These are phyloP conservation scores for Quillaja saponaria DNA, from an alignment of 306 rosid species.

Conservation along the genomic window DNA sequence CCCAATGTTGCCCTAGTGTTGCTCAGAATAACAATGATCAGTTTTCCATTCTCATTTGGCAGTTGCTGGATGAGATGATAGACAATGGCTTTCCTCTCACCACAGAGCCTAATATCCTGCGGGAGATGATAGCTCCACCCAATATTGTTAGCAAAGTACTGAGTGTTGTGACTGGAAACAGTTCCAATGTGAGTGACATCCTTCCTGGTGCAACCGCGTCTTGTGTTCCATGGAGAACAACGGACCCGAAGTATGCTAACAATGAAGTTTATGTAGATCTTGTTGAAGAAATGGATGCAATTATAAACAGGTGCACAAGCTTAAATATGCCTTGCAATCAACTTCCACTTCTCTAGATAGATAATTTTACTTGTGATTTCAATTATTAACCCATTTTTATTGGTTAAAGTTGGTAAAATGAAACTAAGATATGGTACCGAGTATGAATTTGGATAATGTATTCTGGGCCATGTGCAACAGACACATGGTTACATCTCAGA, in stretches of 20 bases:
- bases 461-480: neutral
- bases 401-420: conserved; percentile 7
- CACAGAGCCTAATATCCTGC: conserved; percentile 84
- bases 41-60: conserved; percentile 31
- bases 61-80: conserved; percentile 98
- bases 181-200: conserved; percentile 84
- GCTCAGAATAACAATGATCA: conserved; percentile 3
- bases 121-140: conserved; percentile 95
- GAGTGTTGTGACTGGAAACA: conserved; percentile 90
- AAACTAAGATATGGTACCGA: too few species aligned
- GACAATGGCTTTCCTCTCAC: conserved; percentile 99
- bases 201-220: conserved; percentile 86
- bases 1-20: too few species aligned
- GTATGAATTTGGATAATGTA: too few species aligned
- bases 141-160: conserved; percentile 84
- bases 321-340: conserved; percentile 13
- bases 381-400: neutral
- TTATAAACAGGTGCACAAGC: conserved; percentile 63
- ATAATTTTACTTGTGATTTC: conserved; percentile 3
- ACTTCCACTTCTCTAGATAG: conserved; percentile 23
- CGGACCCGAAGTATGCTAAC: conserved; percentile 67
- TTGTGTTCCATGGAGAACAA: conserved; percentile 80
- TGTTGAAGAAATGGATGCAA: conserved; percentile 90
- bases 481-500: too few species aligned
- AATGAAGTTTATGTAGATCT: conserved; percentile 88